phyloP scores from a whole-genome alignment of 2,329 filamentous ascomycete genomes.

The Penicillium frequentans region DNA sequence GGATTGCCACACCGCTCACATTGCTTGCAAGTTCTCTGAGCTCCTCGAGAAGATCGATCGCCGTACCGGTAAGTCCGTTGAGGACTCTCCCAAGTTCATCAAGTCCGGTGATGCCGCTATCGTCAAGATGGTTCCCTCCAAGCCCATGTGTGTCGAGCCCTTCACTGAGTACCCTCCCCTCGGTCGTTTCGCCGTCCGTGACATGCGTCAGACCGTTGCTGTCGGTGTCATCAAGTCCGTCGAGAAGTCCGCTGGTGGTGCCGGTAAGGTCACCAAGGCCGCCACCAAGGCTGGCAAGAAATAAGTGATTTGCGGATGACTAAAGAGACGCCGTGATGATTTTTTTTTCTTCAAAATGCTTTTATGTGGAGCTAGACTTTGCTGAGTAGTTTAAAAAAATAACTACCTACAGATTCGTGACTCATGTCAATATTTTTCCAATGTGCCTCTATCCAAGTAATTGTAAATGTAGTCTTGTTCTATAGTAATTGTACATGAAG shows the following conservation, averaged over 20 bases:
- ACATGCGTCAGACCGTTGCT: constrained; percentile 64
- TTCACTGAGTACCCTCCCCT: constrained; percentile 99
- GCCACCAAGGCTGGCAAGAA: constrained; percentile 72
- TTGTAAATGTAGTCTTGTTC: neutral
- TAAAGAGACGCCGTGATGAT: constrained; percentile 27
- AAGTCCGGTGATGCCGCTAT: constrained; percentile 99
- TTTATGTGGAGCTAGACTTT: constrained; percentile 27
- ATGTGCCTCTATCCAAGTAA: neutral
- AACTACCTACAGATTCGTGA: constrained; percentile 23
- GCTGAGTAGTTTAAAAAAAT: constrained; percentile 20
- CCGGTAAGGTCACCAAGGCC: constrained; percentile 64
- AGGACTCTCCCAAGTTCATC: constrained; percentile 96
- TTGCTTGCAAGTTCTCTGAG: constrained; percentile 99
- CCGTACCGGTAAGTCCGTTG: constrained; percentile 97
- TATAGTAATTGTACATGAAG: too few species aligned
- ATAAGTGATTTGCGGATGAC: constrained; percentile 51
- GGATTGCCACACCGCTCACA: constrained; percentile 99
- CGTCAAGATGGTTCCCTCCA: constrained; percentile 99
- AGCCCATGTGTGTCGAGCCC: constrained; percentile 99
- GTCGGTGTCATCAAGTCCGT: constrained; percentile 64
- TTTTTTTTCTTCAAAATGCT: constrained; percentile 26
- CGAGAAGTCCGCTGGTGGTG: constrained; percentile 59
- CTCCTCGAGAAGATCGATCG: constrained; percentile 99
- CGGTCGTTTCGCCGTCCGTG: constrained; percentile 99
- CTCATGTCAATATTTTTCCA: constrained; percentile 9